These are phyloP conservation scores for Kitagawia praeruptora DNA, from an alignment of 129 eudicot genomes.

Conservation along the genomic window DNA sequence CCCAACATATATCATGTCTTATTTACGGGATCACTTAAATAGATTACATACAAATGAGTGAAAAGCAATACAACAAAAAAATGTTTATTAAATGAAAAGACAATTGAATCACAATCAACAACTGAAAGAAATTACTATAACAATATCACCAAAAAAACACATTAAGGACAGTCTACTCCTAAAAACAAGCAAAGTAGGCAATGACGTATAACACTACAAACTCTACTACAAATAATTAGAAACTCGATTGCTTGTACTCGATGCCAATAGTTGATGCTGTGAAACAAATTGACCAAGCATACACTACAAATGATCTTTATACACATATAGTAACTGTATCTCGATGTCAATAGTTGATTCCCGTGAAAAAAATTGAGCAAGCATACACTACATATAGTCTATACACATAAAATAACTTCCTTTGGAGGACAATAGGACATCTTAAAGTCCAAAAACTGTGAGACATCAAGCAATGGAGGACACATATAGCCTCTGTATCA, in stretches of 20 bases:
- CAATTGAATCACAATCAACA: background rate
- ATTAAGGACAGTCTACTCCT: background rate
- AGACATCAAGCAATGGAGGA: background rate
- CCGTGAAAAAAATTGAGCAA: background rate
- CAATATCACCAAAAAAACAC: background rate
- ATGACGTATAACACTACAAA: background rate
- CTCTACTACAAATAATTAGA: background rate
- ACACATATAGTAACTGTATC: background rate
- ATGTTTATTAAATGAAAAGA: background rate
- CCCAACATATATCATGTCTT: background rate
- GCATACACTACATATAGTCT: background rate
- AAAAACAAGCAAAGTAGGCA: background rate
- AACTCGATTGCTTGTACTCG: background rate
- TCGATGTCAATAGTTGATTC: background rate
- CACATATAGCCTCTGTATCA: background rate
- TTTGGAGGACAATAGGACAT: no score
- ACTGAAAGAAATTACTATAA: background rate
- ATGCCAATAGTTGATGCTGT: background rate
- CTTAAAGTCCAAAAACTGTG: background rate
- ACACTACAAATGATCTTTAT: background rate
- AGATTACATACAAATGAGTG: background rate
- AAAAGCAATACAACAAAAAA: background rate
- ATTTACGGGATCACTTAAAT: background rate
- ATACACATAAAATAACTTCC: background rate
- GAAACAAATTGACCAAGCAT: background rate